Evolutionary conservation across 2,329 filamentous ascomycete species (phyloP).

Genomic region (Sporothrix globosa): DNA sequence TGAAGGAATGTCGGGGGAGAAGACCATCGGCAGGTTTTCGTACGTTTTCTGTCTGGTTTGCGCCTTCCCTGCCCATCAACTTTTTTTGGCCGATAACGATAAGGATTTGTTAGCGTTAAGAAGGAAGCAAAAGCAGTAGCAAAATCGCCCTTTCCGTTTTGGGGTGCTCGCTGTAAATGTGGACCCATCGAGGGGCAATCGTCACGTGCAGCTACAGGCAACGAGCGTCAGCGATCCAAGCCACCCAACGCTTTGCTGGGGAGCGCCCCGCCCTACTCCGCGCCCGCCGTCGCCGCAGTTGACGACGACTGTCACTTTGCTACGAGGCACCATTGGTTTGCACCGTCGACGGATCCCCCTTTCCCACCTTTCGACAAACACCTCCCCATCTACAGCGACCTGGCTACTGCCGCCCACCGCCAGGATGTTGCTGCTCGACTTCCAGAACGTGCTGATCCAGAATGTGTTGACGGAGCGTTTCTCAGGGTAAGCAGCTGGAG

Average conservation of each 20-base stretch:
- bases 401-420: conserved; percentile 30
- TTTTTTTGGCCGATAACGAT: conserved; percentile 33
- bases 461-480: conserved; percentile 94
- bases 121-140: not conserved
- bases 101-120: conserved; percentile 24
- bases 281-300: conserved; percentile 21
- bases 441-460: conserved; percentile 97
- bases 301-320: conserved; percentile 14
- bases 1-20: not conserved
- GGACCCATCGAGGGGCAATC: conserved; percentile 6
- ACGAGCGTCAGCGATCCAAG: conserved; percentile 10
- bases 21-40: not conserved
- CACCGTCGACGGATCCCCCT: not conserved
- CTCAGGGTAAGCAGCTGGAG: conserved; percentile 64
- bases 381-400: conserved; percentile 13
- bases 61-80: conserved; percentile 18
- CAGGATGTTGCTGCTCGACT: conserved; percentile 91
- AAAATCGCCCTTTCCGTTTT: not conserved
- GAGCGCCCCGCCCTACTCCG: conserved; percentile 21
- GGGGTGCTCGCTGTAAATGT: not conserved
- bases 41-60: not conserved
- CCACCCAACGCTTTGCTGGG: conserved; percentile 3
- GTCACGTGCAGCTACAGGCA: conserved; percentile 26
- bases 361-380: not conserved
- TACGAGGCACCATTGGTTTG: not conserved